Evolutionary conservation across 345 rosid species (phyloP).

Genomic region (Populus davidiana): DNA sequence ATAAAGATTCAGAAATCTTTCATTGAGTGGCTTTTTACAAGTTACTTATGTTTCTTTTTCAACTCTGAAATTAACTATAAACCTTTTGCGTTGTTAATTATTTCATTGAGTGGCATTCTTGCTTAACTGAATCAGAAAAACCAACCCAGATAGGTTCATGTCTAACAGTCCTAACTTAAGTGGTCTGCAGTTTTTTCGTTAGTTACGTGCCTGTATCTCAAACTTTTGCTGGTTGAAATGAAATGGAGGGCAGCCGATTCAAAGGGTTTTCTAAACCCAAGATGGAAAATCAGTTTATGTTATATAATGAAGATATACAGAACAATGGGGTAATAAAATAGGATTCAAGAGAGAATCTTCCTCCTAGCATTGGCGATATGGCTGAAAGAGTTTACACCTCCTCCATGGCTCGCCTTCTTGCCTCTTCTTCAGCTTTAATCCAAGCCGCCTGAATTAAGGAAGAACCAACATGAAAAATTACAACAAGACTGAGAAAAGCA

Average conservation of each 20-base stretch:
- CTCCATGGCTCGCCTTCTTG: conserved; percentile 39
- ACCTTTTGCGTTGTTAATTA: too few relatives aligned
- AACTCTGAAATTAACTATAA: too few relatives aligned
- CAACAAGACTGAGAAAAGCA: not conserved
- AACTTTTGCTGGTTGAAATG: not conserved
- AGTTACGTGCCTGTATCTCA: too few relatives aligned
- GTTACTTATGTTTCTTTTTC: too few relatives aligned
- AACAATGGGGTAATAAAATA: not conserved
- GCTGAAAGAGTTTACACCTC: not conserved
- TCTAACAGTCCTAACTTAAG: not conserved
- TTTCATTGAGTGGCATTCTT: too few relatives aligned
- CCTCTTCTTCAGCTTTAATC: conserved; percentile 89
- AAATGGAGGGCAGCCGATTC: not conserved
- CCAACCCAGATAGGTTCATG: not conserved
- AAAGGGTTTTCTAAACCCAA: not conserved
- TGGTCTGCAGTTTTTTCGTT: too few relatives aligned
- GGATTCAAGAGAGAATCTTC: not conserved
- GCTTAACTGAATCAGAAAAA: too few relatives aligned
- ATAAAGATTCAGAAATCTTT: too few relatives aligned
- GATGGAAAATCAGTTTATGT: not conserved
- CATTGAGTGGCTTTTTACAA: too few relatives aligned
- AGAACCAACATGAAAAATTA: conserved; percentile 12
- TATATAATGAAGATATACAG: not conserved
- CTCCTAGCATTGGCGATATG: not conserved
- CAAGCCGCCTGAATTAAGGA: conserved; percentile 61